Evolutionary conservation across 768 basidiomycete genomes (phyloP).

Genomic region (Tricholoma sp.): DNA sequence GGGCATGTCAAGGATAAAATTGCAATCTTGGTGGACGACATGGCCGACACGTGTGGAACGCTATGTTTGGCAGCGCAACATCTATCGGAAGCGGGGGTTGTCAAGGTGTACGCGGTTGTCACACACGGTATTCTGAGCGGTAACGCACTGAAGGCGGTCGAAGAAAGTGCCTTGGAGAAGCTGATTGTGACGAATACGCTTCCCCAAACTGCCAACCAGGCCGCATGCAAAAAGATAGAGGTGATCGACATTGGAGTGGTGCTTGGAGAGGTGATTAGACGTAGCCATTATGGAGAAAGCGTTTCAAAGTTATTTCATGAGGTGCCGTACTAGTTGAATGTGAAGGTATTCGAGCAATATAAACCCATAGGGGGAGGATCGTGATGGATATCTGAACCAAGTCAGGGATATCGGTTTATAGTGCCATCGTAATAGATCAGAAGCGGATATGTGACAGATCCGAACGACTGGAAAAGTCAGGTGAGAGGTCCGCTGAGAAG

Average conservation of each 20-base stretch:
- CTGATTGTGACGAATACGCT: slow-evolving; percentile 98
- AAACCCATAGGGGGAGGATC: slow-evolving; percentile 7
- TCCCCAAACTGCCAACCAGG: slow-evolving; percentile 78
- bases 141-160: slow-evolving; percentile 72
- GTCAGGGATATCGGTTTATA: slow-evolving; percentile 11
- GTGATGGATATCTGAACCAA: slow-evolving; percentile 2
- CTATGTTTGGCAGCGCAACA: slow-evolving; percentile 88
- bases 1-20: slow-evolving; percentile 90
- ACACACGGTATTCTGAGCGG: slow-evolving; percentile 96
- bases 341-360: neutral
- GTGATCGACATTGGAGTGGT: slow-evolving; percentile 94
- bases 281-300: slow-evolving; percentile 97
- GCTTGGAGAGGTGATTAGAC: slow-evolving; percentile 91
- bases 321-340: slow-evolving; percentile 64
- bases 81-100: slow-evolving; percentile 83
- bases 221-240: slow-evolving; percentile 73
- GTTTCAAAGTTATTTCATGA: slow-evolving; percentile 87
- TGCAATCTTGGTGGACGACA: slow-evolving; percentile 96
- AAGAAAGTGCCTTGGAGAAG: slow-evolving; percentile 78
- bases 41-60: slow-evolving; percentile 97
- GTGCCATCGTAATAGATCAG: slow-evolving; percentile 10
- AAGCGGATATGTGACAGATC: slow-evolving; percentile 18
- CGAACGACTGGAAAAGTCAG: slow-evolving; percentile 8
- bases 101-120: slow-evolving; percentile 85
- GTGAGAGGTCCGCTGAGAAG: slow-evolving; percentile 18